These are phyloP conservation scores for Parasarocladium wereldwijsianum DNA, from an alignment of 2,329 filamentous ascomycete genomes.

Conservation along the genomic window DNA sequence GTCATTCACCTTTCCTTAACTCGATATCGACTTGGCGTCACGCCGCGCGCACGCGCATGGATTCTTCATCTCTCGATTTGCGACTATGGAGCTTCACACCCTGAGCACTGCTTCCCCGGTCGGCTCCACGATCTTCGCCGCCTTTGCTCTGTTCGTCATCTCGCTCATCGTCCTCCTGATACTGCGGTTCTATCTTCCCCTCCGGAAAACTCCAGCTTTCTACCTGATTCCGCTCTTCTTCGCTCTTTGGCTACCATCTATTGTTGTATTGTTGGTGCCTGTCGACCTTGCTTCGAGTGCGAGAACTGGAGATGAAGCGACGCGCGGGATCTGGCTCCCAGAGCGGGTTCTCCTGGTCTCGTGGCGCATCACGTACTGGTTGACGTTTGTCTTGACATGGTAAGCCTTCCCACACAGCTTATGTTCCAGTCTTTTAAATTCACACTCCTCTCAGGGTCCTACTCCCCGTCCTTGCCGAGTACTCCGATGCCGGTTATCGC, in stretches of 20 bases:
- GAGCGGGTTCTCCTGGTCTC: conserved; percentile 64
- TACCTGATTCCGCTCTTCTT: conserved; percentile 88
- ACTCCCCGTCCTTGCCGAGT: conserved; percentile 84
- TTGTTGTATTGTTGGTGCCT: conserved; percentile 81
- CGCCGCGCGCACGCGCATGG: conserved; percentile 17
- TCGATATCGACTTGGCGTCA: no score
- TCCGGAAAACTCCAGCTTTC: conserved; percentile 82
- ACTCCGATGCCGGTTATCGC: conserved; percentile 84
- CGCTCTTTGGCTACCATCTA: conserved; percentile 82
- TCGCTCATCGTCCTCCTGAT: conserved; percentile 68
- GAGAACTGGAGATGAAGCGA: conserved; percentile 52
- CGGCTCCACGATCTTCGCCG: conserved; percentile 66
- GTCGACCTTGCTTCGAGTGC: conserved; percentile 89
- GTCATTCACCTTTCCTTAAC: no score
- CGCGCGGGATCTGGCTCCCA: conserved; percentile 77
- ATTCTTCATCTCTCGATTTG: conserved; percentile 12
- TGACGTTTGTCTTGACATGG: conserved; percentile 93
- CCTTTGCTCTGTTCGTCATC: conserved; percentile 57
- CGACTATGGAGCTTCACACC: conserved; percentile 35
- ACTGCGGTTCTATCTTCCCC: conserved; percentile 75
- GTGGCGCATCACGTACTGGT: conserved; percentile 94
- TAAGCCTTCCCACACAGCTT: conserved; percentile 23
- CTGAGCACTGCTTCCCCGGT: conserved; percentile 45
- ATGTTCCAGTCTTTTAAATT: not conserved
- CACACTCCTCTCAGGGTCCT: conserved; percentile 51